A percentile compares a stretch with the other conserved stretches of the same genome.
phyloP scores from a whole-genome alignment of 768 basidiomycete species.

The Termitomyces sp. region DNA sequence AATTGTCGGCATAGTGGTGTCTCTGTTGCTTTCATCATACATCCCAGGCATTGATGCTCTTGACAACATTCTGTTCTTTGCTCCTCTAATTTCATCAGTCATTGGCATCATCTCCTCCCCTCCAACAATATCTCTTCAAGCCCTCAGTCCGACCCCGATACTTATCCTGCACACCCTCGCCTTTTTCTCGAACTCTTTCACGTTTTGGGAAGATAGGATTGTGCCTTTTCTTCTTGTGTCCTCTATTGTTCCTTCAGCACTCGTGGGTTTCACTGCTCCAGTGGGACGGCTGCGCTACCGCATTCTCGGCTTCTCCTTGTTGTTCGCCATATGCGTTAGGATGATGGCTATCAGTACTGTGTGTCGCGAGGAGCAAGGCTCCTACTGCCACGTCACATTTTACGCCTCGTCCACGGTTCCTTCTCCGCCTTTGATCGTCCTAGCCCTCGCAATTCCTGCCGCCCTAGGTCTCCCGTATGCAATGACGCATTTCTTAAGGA shows the following conservation, averaged over 20 bases:
- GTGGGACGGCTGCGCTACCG: slow-evolving; percentile 64
- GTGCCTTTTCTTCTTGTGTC: slow-evolving; percentile 68
- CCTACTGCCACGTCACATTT: slow-evolving; percentile 87
- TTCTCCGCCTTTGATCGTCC: slow-evolving; percentile 52
- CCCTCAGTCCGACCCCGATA: slow-evolving; percentile 29
- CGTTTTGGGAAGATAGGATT: slow-evolving; percentile 93
- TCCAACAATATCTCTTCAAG: slow-evolving; percentile 24
- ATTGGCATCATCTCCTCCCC: slow-evolving; percentile 36
- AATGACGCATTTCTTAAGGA: slow-evolving; percentile 50
- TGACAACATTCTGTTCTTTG: slow-evolving; percentile 45
- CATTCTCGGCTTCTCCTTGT: slow-evolving; percentile 64
- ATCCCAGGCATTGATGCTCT: slow-evolving; percentile 44
- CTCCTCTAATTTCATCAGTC: slow-evolving; percentile 40
- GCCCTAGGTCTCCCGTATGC: slow-evolving; percentile 51
- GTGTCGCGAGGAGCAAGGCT: slow-evolving; percentile 92
- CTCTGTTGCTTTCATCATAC: slow-evolving; percentile 23
- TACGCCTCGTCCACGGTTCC: slow-evolving; percentile 69
- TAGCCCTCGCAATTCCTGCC: slow-evolving; percentile 51
- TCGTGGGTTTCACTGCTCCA: slow-evolving; percentile 64
- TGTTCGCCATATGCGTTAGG: slow-evolving; percentile 65
- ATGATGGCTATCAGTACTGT: slow-evolving; percentile 79
- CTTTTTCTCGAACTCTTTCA: slow-evolving; percentile 93
- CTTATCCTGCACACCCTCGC: slow-evolving; percentile 63
- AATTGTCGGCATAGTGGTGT: slow-evolving; percentile 26
- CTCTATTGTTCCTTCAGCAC: slow-evolving; percentile 53